Evolutionary conservation across 495 filamentous ascomycete genomes (phyloP).

Genomic region (Lasiosphaeria miniovina): DNA sequence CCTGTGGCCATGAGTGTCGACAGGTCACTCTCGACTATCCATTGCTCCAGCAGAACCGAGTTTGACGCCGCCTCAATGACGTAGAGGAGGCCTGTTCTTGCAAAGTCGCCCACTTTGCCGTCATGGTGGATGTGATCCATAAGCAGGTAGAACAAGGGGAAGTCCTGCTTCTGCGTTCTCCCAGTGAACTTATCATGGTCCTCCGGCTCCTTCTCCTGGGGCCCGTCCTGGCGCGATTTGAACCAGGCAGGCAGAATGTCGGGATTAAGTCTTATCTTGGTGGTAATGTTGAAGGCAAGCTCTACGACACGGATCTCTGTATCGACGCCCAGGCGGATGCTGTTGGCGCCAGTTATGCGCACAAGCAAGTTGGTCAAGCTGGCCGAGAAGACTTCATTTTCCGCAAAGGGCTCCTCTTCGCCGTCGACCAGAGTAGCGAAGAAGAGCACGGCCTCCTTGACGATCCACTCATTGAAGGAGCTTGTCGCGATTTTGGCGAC

Average conservation of each 20-base stretch:
- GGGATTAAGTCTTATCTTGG: conserved; percentile 88
- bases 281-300: conserved; percentile 86
- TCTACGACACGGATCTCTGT: conserved; percentile 85
- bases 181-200: conserved; percentile 71
- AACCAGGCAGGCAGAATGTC: conserved; percentile 88
- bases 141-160: conserved; percentile 90
- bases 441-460: conserved; percentile 75
- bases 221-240: conserved; percentile 43
- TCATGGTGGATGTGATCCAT: conserved; percentile 96
- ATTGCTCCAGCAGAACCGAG: conserved; percentile 79
- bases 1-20: conserved; percentile 97
- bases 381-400: conserved; percentile 76
- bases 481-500: conserved; percentile 80
- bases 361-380: conserved; percentile 79
- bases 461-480: conserved; percentile 73
- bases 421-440: conserved; percentile 91
- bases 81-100: conserved; percentile 91
- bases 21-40: conserved; percentile 95
- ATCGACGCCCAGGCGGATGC: conserved; percentile 59
- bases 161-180: conserved; percentile 84
- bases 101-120: conserved; percentile 90
- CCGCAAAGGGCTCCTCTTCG: conserved; percentile 91
- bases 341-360: conserved; percentile 59
- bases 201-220: conserved; percentile 41
- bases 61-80: conserved; percentile 90